Base-by-base conservation (phyloP, 441 rosid genomes). In the Populus hybrid region DNA sequence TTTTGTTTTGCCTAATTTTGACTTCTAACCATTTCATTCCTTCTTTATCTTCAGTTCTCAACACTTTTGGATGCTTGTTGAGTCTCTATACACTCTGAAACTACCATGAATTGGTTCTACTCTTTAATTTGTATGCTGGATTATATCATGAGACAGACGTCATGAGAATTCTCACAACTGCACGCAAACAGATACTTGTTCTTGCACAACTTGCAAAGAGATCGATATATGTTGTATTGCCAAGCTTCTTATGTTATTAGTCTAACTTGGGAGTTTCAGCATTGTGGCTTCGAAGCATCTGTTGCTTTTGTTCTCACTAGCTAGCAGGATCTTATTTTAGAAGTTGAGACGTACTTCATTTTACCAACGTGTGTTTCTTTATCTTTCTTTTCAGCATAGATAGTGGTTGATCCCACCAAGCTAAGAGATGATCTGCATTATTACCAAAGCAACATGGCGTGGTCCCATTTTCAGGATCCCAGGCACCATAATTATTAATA, bases 391-490 rank as follows among this genome's bases (percentile, higher is more conserved):
- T 70, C 97, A 94, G 99, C 81, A 88, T 97, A 74, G 92, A 38
- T 38, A 38, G 12, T 97, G 74, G 95, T 94, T 83, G 99, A 97
- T 89, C 99, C 99, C 74, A 86, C 95, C 79, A 90, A 85, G 85
- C 93, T 94, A 59, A 84, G 81, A 79, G 90, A 86, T 76, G 99
- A 97, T 81, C 90, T 93, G 74, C 98, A 93, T 83, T 97, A 94
- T 82, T 91, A 82, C 85, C 90, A 94, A 90, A 88, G 93, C 95
- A 26, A 95, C 95, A 76, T 89, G 93, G 97, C 97, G 97, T 69
- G 99, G 99, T 73, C 91, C 97, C 71, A 80, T 97, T 83, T 94
- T 97, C 88, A 90, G 93, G 87, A 90, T 94, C 75, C 95, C 99
- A 31, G 83, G 93, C 69, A 93, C 99, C 23, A 86, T 94, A 84